phyloP scores from a whole-genome alignment of 345 rosid species.

The Citrus inodora region DNA sequence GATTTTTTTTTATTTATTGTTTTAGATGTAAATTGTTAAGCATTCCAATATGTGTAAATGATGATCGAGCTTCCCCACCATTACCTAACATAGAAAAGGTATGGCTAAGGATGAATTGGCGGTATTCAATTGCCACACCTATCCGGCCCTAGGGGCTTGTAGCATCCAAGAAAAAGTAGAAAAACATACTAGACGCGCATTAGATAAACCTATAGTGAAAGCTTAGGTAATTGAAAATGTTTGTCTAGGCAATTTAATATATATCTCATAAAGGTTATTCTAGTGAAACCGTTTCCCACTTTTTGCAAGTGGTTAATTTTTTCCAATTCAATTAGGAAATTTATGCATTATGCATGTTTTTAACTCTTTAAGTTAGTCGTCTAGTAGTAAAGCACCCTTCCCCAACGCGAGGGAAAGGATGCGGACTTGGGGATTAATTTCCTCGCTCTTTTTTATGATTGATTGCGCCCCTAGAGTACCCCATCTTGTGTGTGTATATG shows the following conservation, averaged over 20 bases:
- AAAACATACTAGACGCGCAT: neutral
- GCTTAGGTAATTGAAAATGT: neutral
- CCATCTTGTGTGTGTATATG: too few relatives aligned
- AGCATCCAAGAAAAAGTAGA: conserved; percentile 38
- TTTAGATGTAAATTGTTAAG: neutral
- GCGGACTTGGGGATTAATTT: too few relatives aligned
- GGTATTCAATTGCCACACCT: conserved; percentile 10
- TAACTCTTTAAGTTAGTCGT: neutral
- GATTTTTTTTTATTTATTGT: neutral
- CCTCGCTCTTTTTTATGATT: too few relatives aligned
- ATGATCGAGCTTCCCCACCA: conserved; percentile 32
- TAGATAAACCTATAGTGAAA: neutral
- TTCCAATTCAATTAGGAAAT: neutral
- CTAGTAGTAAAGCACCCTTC: too few relatives aligned
- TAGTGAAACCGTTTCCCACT: neutral
- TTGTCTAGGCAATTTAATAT: neutral
- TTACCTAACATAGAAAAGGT: conserved; percentile 18
- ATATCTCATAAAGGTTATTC: neutral
- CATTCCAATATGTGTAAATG: conserved; percentile 1
- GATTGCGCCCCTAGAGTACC: too few relatives aligned
- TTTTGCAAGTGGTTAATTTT: neutral
- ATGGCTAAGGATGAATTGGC: conserved; percentile 22
- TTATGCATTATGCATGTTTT: neutral
- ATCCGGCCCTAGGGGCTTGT: conserved; percentile 5
- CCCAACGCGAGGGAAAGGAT: too few relatives aligned